These are phyloP conservation scores for Clitopilus passeckerianus DNA, from an alignment of 768 basidiomycete genomes.

Conservation along the genomic window DNA sequence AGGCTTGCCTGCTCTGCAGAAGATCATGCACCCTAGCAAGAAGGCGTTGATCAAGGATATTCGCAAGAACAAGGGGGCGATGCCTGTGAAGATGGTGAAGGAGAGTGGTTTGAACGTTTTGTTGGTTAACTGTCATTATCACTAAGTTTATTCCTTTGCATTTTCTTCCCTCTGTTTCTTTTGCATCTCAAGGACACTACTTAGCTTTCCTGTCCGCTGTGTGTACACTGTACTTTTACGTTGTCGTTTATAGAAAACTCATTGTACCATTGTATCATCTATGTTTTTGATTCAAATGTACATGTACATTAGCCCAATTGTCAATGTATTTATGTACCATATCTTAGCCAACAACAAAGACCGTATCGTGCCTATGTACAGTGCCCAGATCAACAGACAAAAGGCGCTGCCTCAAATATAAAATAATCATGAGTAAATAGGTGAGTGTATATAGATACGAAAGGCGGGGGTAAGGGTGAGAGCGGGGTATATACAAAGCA, in stretches of 20 bases:
- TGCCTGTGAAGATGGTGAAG: conserved; percentile 57
- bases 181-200: background rate
- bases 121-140: conserved; percentile 42
- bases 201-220: background rate
- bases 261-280: too few species aligned
- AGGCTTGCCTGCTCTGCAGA: conserved; percentile 56
- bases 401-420: background rate
- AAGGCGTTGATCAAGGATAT: conserved; percentile 60
- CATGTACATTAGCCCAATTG: too few species aligned
- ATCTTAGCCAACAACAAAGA: background rate
- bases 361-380: background rate
- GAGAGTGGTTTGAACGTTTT: conserved; percentile 58
- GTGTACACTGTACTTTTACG: background rate
- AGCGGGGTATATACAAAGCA: background rate
- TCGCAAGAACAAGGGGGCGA: conserved; percentile 36
- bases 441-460: background rate
- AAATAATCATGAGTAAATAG: background rate
- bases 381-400: background rate
- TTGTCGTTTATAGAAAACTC: too few species aligned
- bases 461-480: background rate
- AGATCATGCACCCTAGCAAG: conserved; percentile 58
- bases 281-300: too few species aligned
- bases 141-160: conserved; percentile 17
- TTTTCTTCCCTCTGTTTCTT: background rate
- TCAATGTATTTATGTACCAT: background rate